Evolutionary conservation across 2,329 filamentous ascomycete genomes (phyloP).

Genomic region (Hymenoscyphus salicellus): DNA sequence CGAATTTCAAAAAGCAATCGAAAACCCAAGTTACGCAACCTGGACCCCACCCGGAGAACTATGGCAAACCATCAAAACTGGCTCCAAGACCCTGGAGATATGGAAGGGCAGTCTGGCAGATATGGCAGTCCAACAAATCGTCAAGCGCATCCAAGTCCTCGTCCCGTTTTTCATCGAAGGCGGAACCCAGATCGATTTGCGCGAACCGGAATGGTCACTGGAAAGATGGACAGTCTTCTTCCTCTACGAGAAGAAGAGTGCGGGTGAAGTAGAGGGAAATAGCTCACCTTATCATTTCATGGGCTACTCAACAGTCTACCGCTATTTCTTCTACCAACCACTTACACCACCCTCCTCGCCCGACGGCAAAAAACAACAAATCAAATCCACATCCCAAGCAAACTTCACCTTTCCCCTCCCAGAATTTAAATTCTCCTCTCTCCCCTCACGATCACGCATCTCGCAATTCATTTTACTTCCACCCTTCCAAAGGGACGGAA

Average conservation of each 20-base stretch:
- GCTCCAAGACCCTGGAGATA: constrained; percentile 71
- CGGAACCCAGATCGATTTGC: constrained; percentile 69
- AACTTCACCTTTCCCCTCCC: constrained; percentile 42
- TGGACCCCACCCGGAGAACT: constrained; percentile 75
- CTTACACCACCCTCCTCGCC: constrained; percentile 45
- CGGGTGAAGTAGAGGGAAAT: constrained; percentile 41
- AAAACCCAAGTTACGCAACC: constrained; percentile 41
- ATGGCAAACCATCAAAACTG: constrained; percentile 59
- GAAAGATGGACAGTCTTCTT: constrained; percentile 92
- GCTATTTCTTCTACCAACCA: constrained; percentile 67
- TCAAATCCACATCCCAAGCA: constrained; percentile 28
- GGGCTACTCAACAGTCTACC: constrained; percentile 87
- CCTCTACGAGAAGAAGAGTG: constrained; percentile 65
- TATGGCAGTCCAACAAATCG: constrained; percentile 63
- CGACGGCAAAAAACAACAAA: constrained; percentile 31
- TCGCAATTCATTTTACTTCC: constrained; percentile 92
- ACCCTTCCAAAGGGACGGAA: constrained; percentile 76
- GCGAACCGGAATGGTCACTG: constrained; percentile 68
- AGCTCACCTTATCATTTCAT: constrained; percentile 71
- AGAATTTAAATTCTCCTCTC: constrained; percentile 49
- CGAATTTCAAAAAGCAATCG: constrained; percentile 60
- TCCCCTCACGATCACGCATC: constrained; percentile 77
- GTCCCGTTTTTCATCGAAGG: constrained; percentile 89
- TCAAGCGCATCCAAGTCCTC: constrained; percentile 79
- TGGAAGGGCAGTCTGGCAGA: constrained; percentile 78